Conservation (phyloP, 345 rosid species). For the Chamaenerion angustifolium region DNA sequence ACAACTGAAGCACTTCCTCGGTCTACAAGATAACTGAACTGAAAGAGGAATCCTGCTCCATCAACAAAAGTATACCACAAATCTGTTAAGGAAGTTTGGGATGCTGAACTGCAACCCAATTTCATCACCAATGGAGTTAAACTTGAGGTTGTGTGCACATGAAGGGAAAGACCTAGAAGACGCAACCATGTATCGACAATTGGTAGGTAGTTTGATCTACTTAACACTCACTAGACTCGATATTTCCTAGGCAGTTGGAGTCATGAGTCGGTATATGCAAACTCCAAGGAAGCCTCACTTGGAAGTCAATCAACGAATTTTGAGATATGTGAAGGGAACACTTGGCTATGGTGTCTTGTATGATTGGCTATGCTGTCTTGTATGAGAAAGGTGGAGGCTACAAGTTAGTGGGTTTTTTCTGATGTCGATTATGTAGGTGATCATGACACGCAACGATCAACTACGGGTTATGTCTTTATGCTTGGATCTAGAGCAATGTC, state of each 20-base stretch:
- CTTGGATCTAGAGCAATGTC: conserved; percentile 8
- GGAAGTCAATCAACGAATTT: background rate
- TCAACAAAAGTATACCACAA: conserved; percentile 7
- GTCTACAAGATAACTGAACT: background rate
- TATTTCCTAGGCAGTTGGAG: conserved; percentile 2
- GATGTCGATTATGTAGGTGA: too few species aligned
- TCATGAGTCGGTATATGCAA: conserved; percentile 1
- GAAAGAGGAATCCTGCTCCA: background rate
- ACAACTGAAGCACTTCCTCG: conserved; percentile 2
- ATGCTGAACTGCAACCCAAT: too few species aligned
- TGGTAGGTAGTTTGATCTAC: conserved; percentile 4
- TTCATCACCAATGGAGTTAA: too few species aligned
- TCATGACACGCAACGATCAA: conserved; percentile 3
- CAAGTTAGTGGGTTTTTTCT: background rate
- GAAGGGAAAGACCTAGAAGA: too few species aligned
- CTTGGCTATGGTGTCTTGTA: conserved; percentile 3
- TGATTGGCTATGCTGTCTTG: too few species aligned
- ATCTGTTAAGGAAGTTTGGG: conserved; percentile 1
- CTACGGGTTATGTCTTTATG: background rate
- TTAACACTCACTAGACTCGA: conserved; percentile 1
- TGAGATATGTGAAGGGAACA: too few species aligned
- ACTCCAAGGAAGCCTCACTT: conserved; percentile 3
- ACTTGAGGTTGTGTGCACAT: too few species aligned
- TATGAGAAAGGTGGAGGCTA: conserved; percentile 2
- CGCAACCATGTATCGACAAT: too few species aligned